Evolutionary conservation across 1,284 basidiomycete genomes (phyloP), one percentile per base, ranked within the genome.

Genomic region (Microbotryum saponariae): DNA sequence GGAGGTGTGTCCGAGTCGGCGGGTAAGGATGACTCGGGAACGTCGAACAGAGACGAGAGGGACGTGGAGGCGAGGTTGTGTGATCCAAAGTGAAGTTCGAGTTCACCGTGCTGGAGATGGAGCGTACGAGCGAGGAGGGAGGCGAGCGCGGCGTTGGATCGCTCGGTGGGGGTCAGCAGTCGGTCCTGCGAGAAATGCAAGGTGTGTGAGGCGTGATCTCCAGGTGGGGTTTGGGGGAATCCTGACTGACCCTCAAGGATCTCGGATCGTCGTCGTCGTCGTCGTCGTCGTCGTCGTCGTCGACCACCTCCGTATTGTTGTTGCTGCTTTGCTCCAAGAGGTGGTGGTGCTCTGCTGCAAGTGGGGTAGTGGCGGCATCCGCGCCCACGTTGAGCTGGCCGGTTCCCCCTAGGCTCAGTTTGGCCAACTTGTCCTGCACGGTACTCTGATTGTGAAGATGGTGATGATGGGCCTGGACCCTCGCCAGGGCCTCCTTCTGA

Each of bases 21-120:
- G 16, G 49, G 6, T 5, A 52, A 23, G 3, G 8, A 18, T n/a
- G 59, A 8, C 27, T 51, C 65, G 48, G 65, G 65, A 12, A 37
- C n/a, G 8, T 70, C 70, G 51, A 69, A 58, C 31, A 72, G 49
- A n/a, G 69, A 60, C 4, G 52, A 49, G 33, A 68, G 49, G 16
- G 59, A 60, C 7, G 54, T 51, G 14, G 58, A 58, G 27, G 55
- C 42, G 47, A 66, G 60, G 57, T 66, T 65, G 50, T 63, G 61
- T 10, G 31, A 31, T 31, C 31, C 31, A 31, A 31, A 31, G 31
- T 31, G 31, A 31, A 31, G 31, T 31, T 31, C 31, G 31, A 31
- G 31, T 31, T 31, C 31, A 31, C 31, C 31, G 1, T 58, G 31
- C 7, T 33, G 47, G 42, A 70, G 57, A 21, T 64, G 53, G 23